Evolutionary conservation across 257 asterid genomes (phyloP), one percentile per base, ranked within the genome.

Genomic region (Perilla frutescens): DNA sequence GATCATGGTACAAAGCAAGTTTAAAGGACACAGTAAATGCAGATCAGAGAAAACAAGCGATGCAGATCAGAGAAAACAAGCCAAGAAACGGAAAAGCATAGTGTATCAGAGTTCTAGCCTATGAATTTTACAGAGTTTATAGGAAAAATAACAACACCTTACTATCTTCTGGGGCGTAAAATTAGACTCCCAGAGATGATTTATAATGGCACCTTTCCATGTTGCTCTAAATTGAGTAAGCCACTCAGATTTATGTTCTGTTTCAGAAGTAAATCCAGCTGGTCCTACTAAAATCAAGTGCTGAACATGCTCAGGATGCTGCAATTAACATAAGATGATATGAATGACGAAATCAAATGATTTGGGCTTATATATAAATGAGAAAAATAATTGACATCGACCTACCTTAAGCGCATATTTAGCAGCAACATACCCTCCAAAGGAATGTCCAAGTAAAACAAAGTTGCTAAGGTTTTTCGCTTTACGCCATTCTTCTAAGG

Each of bases 151-250:
- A 34, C 37, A 67, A 65, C 75, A 91, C 99, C 99, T 94, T 76
- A 94, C 49, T 80, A 94, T 34, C 84, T 80, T 94, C 86, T 87
- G 94, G 2, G 99, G 99, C 39, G 97, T 94, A 72, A 91, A 88
- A 86, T 94, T 94, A 71, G 99, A 86, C 85, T 94, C 99, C 99
- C 99, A 94, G 14, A 94, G 83, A 84, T 88, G 99, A 87, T 91
- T 90, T 47, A 90, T 1, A 75, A 91, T 56, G 73, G 84, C 91
- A 64, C 97, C 99, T 77, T 91, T 94, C 99, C 99, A 94, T 20
- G 99, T 75, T 62, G 94, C 84, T 72, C 86, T 84, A 71, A 91
- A 91, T 62, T 51, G 84, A 56, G 87, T 83, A 68, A 90, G 70
- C 89, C 91, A 60, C 77, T 88, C 95, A 4, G 85, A 81, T 76